Base-by-base conservation (phyloP, 805 yeast species). In the Grigorovia humatica region DNA sequence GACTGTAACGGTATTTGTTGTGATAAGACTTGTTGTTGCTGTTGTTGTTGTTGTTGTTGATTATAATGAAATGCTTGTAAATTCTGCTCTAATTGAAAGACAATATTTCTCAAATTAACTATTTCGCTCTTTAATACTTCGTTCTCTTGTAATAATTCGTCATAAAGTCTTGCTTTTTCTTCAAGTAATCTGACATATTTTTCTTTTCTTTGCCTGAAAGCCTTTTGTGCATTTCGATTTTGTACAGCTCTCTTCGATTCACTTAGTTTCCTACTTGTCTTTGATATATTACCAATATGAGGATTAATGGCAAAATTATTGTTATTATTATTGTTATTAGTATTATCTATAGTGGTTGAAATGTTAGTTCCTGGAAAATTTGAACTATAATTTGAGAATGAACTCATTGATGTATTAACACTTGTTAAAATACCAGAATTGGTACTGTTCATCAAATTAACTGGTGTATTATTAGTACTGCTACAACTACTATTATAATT, bases 201-300 rank as follows among this genome's bases (percentile, higher is more conserved):
- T 60, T 88, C 96, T 63, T 85, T 85, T 54, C 96, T 76, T 65
- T 81, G 82, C 62, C 97, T 77, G 71, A 89, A 89, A 9, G 96
- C 95, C 59, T 87, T 79, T 69, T 89, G 97, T 4, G 96, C 96
- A 54, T 80, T 83, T 62, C 96, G 74, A 71, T 89, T 89, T 70
- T 90, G 97, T 5, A 83, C 88, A 2, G 96, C 96, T 56, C 97
- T 79, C 67, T 86, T 87, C 42, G 91, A 78, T 52, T 74, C 76
- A 19, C 56, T 52, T 38, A 47, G n/a, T 23, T 46, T 48, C 32
- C 46, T 43, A 12, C 43, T 38, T 15, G n/a, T 29, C 13, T 17
- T 41, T 23, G 47, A 43, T 46, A 30, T 45, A 27, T 38, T 46
- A 20, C 43, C 35, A 15, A 46, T 30, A 38, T 46, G 23, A 20